Evolutionary conservation across 169 alveolate species (phyloP), one percentile per base, ranked within the genome.

Genomic region (Nephromyces sp.): DNA sequence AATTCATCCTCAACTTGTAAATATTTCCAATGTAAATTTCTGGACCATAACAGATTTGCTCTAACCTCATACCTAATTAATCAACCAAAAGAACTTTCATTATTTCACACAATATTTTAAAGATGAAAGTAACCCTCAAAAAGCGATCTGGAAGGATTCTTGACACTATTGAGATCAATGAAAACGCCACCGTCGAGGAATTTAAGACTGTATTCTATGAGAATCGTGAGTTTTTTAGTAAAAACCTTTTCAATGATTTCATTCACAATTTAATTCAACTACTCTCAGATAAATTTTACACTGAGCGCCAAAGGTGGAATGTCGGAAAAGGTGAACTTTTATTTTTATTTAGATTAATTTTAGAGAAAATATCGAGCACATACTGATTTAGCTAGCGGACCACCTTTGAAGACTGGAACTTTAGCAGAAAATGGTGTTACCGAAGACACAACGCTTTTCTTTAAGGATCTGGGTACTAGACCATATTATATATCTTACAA

Each of bases 261-360:
- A 15, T 4, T 8, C 2, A 2, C 72, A 35, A n/a, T 22, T 4
- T 24, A 3, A 21, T 4, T 3, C 15, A 3, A 15, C 64, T 15
- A 66, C 2, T 25, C 51, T 78, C 76, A 78, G 84, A 25, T 21
- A 70, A 66, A 2, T 78, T 67, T 67, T 78, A 78, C 61, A 79
- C 84, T 1, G 84, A 78, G 74, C 4, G 84, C 52, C 84, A 78
- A 61, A 32, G 84, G 69, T 78, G 78, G 78, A 77, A 75, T 1
- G 53, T 76, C 52, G 82, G 77, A 1, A 6, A 30, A 2, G 78
- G 72, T 0, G 68, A 69, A 68, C 34, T 72, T 73, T 29, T 34
- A 57, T 3, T 6, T 15, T 25, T 3, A 15, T 29, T 15, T 15
- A 57, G 66, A 57, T 3, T 3, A 6, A 57, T 6, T 3, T 3